Conservation (phyloP, 768 basidiomycete genomes). For the Daedaleopsis nitida region DNA sequence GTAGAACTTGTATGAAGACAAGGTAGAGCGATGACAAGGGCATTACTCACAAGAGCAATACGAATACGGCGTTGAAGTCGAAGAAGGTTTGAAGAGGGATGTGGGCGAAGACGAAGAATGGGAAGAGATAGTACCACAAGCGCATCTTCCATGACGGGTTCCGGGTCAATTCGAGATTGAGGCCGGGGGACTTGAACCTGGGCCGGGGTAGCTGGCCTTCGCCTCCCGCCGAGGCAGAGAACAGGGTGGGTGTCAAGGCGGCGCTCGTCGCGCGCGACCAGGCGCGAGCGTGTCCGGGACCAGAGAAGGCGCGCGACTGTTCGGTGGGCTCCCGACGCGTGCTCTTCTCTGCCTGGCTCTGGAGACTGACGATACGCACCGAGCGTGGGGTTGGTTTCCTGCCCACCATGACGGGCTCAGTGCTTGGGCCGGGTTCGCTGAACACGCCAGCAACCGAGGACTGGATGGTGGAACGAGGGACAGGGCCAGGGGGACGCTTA, state of each 20-base stretch:
- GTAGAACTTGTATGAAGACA: conserved; percentile 4
- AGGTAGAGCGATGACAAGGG: conserved; percentile 6
- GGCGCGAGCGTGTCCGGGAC: conserved; percentile 44
- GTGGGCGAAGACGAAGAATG: conserved; percentile 71
- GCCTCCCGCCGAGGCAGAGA: conserved; percentile 34
- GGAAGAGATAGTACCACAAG: conserved; percentile 69
- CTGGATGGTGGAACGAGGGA: conserved; percentile 70
- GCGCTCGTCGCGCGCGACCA: conserved; percentile 62
- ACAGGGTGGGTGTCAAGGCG: conserved; percentile 44
- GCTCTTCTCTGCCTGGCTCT: conserved; percentile 48
- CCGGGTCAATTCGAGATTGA: conserved; percentile 70
- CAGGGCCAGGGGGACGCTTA: conserved; percentile 72
- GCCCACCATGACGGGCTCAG: conserved; percentile 50
- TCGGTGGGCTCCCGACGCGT: conserved; percentile 50
- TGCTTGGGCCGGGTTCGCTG: conserved; percentile 33
- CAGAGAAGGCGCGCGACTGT: conserved; percentile 41
- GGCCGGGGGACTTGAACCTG: conserved; percentile 63
- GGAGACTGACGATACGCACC: conserved; percentile 77
- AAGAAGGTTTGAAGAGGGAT: conserved; percentile 80
- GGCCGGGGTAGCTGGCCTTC: conserved; percentile 48
- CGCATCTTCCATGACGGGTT: conserved; percentile 57
- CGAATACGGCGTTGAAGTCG: conserved; percentile 87
- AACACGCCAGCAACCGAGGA: conserved; percentile 49
- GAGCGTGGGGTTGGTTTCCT: conserved; percentile 80
- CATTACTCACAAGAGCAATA: conserved; percentile 74